phyloP scores from a whole-genome alignment of 768 basidiomycete genomes.

The Solioccasus polychromus region DNA sequence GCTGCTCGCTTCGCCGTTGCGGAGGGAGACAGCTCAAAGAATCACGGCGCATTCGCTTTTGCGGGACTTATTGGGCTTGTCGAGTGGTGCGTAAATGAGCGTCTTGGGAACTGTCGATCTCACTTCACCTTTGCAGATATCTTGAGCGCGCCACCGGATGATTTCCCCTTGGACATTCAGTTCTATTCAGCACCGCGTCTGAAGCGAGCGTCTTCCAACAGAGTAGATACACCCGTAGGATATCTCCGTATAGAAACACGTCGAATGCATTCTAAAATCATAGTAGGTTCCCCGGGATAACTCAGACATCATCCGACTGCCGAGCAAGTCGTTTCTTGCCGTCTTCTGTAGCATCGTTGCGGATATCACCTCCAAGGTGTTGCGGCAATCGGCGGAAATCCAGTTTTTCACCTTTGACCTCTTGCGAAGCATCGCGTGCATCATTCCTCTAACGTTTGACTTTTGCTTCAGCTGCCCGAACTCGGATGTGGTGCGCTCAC shows the following conservation, averaged over 20 bases:
- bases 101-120: constrained; percentile 1
- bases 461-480: constrained; percentile 39
- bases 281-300: constrained; percentile 34
- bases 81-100: not conserved
- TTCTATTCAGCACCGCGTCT: constrained; percentile 41
- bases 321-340: constrained; percentile 39
- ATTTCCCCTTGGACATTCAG: constrained; percentile 36
- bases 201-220: constrained; percentile 29
- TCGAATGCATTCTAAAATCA: constrained; percentile 12
- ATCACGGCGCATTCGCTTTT: constrained; percentile 19
- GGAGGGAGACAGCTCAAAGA: constrained; percentile 19
- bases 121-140: constrained; percentile 31
- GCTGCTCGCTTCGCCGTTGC: constrained; percentile 20
- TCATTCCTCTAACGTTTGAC: constrained; percentile 41
- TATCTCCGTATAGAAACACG: not conserved
- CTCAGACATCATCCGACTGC: constrained; percentile 36
- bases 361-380: constrained; percentile 40
- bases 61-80: constrained; percentile 19
- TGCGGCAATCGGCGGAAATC: constrained; percentile 42
- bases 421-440: constrained; percentile 39
- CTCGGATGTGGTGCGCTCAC: constrained; percentile 32
- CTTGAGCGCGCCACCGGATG: constrained; percentile 32
- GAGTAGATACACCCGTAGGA: constrained; percentile 34
- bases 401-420: constrained; percentile 52
- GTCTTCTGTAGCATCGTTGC: constrained; percentile 46